A percentile compares a stretch with the other conserved stretches of the same genome.
Evolutionary conservation across 139 green algal species (phyloP).

Genomic region (Picochlorum sp.): DNA sequence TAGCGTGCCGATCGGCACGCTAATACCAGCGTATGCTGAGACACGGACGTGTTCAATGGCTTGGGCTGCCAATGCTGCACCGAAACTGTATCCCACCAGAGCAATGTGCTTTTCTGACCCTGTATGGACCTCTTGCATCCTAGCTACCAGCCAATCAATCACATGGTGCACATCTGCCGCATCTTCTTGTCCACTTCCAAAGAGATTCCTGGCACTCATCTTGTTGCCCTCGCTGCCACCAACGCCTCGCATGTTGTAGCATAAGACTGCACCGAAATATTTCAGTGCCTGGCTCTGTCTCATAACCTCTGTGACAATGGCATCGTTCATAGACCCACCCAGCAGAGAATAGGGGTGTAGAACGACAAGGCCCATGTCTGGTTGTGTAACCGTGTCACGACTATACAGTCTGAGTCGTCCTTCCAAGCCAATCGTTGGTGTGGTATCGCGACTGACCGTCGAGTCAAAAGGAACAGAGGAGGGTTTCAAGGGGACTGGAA

Average conservation of each 20-base stretch:
- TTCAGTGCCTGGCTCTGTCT: conserved; percentile 7
- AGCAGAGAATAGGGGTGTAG: conserved; percentile 25
- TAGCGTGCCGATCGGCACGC: conserved; percentile 17
- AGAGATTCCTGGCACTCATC: too few relatives aligned
- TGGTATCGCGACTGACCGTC: too few relatives aligned
- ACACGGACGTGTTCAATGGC: conserved; percentile 16
- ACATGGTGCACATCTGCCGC: not conserved
- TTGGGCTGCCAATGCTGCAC: conserved; percentile 26
- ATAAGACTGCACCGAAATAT: not conserved
- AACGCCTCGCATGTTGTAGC: too few relatives aligned
- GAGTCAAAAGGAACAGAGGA: too few relatives aligned
- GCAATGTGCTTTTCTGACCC: conserved; percentile 1
- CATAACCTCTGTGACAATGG: conserved; percentile 23
- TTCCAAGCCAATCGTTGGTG: not conserved
- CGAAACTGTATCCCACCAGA: conserved; percentile 26
- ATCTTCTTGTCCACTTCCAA: too few relatives aligned
- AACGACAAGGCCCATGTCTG: conserved; percentile 1
- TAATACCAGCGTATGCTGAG: conserved; percentile 16
- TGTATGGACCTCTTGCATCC: not conserved
- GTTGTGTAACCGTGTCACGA: not conserved
- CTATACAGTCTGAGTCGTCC: not conserved
- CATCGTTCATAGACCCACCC: conserved; percentile 24
- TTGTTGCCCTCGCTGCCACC: too few relatives aligned
- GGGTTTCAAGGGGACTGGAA: too few relatives aligned
- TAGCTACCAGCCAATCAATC: not conserved